Conservation (phyloP, 345 rosid species). For the Brassica carinata region DNA sequence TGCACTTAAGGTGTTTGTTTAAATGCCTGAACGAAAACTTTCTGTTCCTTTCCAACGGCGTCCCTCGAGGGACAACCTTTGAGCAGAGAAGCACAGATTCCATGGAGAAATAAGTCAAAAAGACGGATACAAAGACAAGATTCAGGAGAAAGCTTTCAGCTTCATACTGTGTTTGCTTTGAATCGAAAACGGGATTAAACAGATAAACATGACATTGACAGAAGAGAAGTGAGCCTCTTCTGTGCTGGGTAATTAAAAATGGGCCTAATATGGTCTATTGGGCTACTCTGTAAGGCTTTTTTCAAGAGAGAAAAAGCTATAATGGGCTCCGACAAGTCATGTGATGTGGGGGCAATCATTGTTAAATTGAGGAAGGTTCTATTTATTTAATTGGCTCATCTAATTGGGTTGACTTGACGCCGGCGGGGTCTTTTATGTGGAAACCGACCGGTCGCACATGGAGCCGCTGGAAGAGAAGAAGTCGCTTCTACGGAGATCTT, state of each 20-base stretch:
- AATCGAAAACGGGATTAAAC: neutral
- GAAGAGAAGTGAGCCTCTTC: constrained; percentile 4
- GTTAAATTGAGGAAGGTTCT: constrained; percentile 27
- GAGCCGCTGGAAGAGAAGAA: constrained; percentile 4
- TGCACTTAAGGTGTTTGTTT: constrained; percentile 56
- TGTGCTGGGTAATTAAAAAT: neutral
- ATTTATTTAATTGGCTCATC: too few species aligned
- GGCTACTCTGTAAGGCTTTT: constrained; percentile 2
- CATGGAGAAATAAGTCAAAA: constrained; percentile 40
- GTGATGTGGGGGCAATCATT: neutral
- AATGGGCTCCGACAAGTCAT: constrained; percentile 27
- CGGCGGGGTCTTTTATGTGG: constrained; percentile 12
- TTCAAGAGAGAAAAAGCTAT: neutral
- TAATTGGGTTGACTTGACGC: constrained; percentile 8
- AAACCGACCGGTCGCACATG: constrained; percentile 33
- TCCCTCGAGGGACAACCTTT: constrained; percentile 38
- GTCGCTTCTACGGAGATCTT: neutral
- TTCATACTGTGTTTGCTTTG: constrained; percentile 20
- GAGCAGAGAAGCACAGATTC: constrained; percentile 66
- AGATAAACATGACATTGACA: constrained; percentile 6
- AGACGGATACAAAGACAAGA: neutral
- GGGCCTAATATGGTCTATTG: constrained; percentile 10
- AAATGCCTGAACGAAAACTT: constrained; percentile 61
- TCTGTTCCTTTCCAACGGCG: neutral
- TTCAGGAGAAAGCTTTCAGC: constrained; percentile 19